Evolutionary conservation across 1,284 basidiomycete genomes (phyloP), one percentile per base, ranked within the genome.

Genomic region (Cryptococcus amylolentus): DNA sequence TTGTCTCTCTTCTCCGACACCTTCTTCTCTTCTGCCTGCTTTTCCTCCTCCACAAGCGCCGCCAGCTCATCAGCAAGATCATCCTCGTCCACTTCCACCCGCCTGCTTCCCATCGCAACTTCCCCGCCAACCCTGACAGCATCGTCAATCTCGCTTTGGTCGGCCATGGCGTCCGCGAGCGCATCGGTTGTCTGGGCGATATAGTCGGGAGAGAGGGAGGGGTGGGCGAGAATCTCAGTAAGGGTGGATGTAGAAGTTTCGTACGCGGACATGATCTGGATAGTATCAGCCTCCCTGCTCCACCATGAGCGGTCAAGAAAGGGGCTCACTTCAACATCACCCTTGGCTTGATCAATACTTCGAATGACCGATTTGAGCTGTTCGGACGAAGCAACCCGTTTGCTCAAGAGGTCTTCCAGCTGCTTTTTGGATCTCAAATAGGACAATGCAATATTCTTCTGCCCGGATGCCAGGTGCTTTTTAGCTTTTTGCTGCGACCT

Each of bases 141-240:
- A 31, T 89, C 84, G 65, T 95, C 88, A 28, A 96, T 81, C 65
- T 96, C 92, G 50, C 81, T 81, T 51, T 90, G 88, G 68, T 91
- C 86, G 0, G 85, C 84, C 58, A 91, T 86, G 1, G 87, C 88
- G 56, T 89, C 87, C 1, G 88, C 85, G 66, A 98, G 82, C 3
- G 86, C 86, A 37, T 93, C 89, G 83, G 96, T 87, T 2, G 91
- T 94, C 62, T 84, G 81, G 49, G 95, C 89, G 51, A 97, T 85
- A 49, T 83, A 83, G 18, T 87, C 87, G 6, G 84, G 82, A 61
- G 88, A 84, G 13, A 98, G 80, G 0, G 85, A 85, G 0, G 91
- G 90, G 65, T 94, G 85, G 1, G 85, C 79, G 2, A 97, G 84
- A 42, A 97, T 84, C 0, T 82, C 75, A 12, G 83, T 83, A 9